Base-by-base conservation (phyloP, 805 yeast genomes). In the Grigorovia transvaalensis region DNA sequence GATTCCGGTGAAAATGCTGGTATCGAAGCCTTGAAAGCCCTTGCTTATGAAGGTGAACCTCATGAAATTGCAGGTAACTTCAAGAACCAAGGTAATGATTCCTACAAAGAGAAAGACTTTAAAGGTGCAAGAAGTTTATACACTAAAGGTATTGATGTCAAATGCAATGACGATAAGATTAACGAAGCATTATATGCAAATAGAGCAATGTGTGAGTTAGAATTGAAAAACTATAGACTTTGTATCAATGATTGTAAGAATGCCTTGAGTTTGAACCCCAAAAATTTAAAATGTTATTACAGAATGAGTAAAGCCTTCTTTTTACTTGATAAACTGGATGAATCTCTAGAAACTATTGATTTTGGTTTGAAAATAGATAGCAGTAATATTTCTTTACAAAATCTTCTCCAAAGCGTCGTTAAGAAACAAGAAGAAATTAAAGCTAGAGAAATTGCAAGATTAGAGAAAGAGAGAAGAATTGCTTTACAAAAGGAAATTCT, bases 41-140 rank as follows among this genome's bases (percentile, higher is more conserved):
- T 93, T 58, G 96, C 95, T 0, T 89, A 88, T 63, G 99, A 93
- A 48, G 99, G 98, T 46, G 96, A 88, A 56, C 96, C 97, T 0
- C 82, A 85, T 60, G 99, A 93, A 62, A 74, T 89, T 40, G 97
- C 97, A 4, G 75, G 79, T 23, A 90, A 89, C 62, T 93, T 90
- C 72, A 88, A 89, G 56, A 82, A 79, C 54, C 97, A 91, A 64
- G 99, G 99, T 6, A 93, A 95, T 66, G 97, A 88, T 15, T 78
- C 86, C 53, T 93, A 76, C 70, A 83, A 80, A 64, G 71, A 72
- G 9, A 87, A 84, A 59, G 80, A 82, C 59, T 93, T 78, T 69
- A 76, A 78, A 51, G 80, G 80, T 56, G 99, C 99, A 0, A 73
- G 87, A 44, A 84, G 80, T 51, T 84, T 74, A 61, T 93, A 93